Base-by-base conservation (phyloP, 108 stramenopile species). In the Nannochloropsis salina region DNA sequence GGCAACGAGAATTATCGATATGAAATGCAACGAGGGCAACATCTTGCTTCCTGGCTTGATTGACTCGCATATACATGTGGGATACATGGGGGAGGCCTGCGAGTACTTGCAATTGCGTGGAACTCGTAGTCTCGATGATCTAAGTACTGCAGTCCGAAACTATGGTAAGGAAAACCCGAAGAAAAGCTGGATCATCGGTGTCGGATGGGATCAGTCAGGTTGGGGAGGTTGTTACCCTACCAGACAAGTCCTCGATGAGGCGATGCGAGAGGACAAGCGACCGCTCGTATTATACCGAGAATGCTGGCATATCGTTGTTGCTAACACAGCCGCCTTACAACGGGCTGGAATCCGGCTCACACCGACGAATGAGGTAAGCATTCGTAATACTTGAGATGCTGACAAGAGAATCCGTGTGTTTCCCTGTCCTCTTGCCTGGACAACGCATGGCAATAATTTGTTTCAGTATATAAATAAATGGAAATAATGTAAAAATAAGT, bases 241-340 rank as follows among this genome's bases (percentile, higher is more conserved):
- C 9, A 85, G 81, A 15, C 42, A n/a, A 6, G 85, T 83, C 82
- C 81, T 89, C 9, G 89, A 89, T 45, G 80, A 84, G 15, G 84
- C 85, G 80, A n/a, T 84, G 42, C 44, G 84, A 18, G 86, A n/a
- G 82, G 45, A 85, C 44, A 74, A 74, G 61, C 83, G 87, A 18
- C 88, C 87, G 3, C 80, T 90, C 44, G 83, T 91, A 20, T 88
- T 91, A 41, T 91, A 90, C 86, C 85, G 91, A n/a, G 88, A 85
- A 3, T 91, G 91, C 20, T 91, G 91, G 91, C 91, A 91, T 61
- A 45, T 87, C 21, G 83, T 81, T 42, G 91, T 89, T 42, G 91
- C 90, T 42, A 91, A 91, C n/a, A 86, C 88, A 10, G 87, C 89
- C 12, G 91, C 91, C 0, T 81, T 91, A 84, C 83, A 85, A 22